Conservation (phyloP, 2,329 filamentous ascomycete species). For the Colletotrichum simmondsii region DNA sequence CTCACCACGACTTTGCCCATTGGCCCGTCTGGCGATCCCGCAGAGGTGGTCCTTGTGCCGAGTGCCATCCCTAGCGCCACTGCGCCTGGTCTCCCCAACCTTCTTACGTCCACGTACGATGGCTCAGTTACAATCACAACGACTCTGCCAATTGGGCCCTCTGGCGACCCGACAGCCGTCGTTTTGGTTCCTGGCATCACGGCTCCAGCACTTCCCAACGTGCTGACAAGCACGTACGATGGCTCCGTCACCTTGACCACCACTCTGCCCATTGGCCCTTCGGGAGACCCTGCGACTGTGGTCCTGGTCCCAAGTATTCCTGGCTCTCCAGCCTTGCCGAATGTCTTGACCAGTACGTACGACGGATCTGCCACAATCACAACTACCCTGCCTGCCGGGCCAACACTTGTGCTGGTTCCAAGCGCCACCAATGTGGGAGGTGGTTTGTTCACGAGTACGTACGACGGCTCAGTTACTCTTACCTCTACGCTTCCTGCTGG, state of each 20-base stretch:
- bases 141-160: not conserved
- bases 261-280: not conserved
- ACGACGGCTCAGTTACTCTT: not conserved
- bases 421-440: not conserved
- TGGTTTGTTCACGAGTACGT: not conserved
- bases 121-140: not conserved
- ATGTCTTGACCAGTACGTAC: conserved; percentile 11
- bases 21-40: not conserved
- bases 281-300: not conserved
- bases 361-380: conserved; percentile 2
- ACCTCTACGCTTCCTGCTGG: not conserved
- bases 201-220: not conserved
- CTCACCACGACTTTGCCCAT: not conserved
- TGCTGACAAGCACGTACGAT: not conserved
- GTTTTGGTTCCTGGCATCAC: not conserved
- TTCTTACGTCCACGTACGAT: not conserved
- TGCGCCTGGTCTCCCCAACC: not conserved
- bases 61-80: not conserved
- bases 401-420: not conserved
- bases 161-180: not conserved
- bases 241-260: not conserved
- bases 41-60: not conserved
- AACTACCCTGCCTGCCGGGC: not conserved
- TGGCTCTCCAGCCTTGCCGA: not conserved
- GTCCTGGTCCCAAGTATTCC: not conserved